Conservation (phyloP, 345 rosid species). For the Euphorbia pulcherrima region DNA sequence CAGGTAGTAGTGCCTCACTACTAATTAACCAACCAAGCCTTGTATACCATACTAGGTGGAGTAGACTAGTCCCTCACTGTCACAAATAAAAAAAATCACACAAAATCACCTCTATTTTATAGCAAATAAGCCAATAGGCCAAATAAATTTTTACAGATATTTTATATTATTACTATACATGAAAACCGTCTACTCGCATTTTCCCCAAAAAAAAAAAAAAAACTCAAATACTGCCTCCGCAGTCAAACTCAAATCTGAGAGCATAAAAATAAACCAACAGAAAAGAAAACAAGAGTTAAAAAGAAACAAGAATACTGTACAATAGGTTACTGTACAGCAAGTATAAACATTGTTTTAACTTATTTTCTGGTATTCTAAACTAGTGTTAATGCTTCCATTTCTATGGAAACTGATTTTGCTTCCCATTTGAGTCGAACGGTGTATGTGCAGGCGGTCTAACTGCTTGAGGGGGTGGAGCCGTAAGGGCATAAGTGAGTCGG, state of each 20-base stretch:
- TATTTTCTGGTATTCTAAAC: not conserved
- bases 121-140: conserved; percentile 16
- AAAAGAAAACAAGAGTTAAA: not conserved
- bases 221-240: conserved; percentile 2
- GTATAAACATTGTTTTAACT: not conserved
- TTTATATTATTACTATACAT: conserved; percentile 21
- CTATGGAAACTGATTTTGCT: conserved; percentile 28
- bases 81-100: conserved; percentile 6
- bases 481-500: conserved; percentile 70
- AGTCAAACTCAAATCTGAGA: not conserved
- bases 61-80: no score
- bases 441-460: conserved; percentile 32
- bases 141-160: conserved; percentile 32
- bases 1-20: no score
- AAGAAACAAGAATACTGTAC: conserved; percentile 37
- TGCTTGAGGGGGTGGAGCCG: conserved; percentile 65
- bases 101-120: conserved; percentile 24
- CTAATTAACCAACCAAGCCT: no score
- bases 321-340: conserved; percentile 31
- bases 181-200: conserved; percentile 9
- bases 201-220: conserved; percentile 9
- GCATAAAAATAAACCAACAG: not conserved
- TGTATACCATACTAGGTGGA: no score
- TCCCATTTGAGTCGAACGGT: conserved; percentile 37
- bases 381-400: conserved; percentile 12